Conservation (phyloP, 139 green algal species). For the Chlorella ohadii region DNA sequence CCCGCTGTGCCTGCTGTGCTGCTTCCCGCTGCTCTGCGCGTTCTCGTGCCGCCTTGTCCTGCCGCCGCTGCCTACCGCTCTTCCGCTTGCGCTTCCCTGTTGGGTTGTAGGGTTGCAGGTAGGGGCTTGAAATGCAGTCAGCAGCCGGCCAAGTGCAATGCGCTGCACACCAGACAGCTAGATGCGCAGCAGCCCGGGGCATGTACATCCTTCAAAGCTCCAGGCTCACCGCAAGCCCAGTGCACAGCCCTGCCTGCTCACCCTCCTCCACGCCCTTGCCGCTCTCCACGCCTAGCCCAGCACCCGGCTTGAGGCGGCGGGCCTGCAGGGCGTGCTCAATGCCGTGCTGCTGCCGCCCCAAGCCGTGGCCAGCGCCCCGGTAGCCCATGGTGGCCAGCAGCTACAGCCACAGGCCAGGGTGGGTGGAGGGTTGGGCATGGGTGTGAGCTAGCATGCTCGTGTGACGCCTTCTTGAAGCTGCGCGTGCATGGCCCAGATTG, state of each 20-base stretch:
- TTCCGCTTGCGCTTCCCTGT: constrained; percentile 21
- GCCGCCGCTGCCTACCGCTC: constrained; percentile 19
- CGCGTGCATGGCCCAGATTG: too few relatives aligned
- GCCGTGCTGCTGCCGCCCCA: constrained; percentile 23
- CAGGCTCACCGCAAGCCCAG: too few relatives aligned
- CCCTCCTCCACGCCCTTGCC: neutral
- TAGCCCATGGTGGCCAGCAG: constrained; percentile 29
- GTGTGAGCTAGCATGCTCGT: too few relatives aligned
- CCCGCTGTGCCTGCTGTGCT: neutral
- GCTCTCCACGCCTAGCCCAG: constrained; percentile 24
- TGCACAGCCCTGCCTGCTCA: neutral
- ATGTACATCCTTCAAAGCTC: too few relatives aligned
- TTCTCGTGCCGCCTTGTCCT: neutral
- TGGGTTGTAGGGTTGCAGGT: too few relatives aligned
- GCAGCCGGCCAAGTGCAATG: too few relatives aligned
- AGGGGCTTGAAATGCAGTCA: too few relatives aligned
- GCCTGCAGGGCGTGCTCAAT: constrained; percentile 15
- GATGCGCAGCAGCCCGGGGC: too few relatives aligned
- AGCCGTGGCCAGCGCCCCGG: constrained; percentile 1
- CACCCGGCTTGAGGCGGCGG: neutral
- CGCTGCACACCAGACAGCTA: too few relatives aligned
- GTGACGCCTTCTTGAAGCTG: too few relatives aligned
- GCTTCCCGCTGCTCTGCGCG: neutral
- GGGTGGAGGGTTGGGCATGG: too few relatives aligned
- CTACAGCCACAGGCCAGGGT: neutral